phyloP scores from a whole-genome alignment of 2,329 filamentous ascomycete species.

The Chrysosporium queenslandicum region DNA sequence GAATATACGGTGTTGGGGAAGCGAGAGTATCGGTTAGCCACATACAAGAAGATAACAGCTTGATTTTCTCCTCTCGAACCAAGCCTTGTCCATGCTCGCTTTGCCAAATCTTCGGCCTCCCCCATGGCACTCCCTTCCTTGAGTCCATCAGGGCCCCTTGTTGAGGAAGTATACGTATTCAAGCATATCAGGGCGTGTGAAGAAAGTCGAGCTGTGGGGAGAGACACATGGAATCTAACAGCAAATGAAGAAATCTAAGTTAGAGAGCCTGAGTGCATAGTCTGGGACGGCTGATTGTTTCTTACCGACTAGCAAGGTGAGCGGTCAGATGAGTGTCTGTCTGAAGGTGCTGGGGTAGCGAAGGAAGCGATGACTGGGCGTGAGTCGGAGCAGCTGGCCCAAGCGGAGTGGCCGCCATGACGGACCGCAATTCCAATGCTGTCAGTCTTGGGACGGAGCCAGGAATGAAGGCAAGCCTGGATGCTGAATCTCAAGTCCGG shows the following conservation, averaged over 20 bases:
- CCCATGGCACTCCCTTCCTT: conserved; percentile 88
- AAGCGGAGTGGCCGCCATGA: conserved; percentile 34
- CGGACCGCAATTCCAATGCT: conserved; percentile 9
- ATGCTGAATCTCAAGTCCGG: not conserved
- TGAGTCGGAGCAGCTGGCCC: conserved; percentile 48
- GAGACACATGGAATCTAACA: conserved; percentile 83
- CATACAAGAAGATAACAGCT: conserved; percentile 83
- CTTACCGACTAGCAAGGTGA: conserved; percentile 43
- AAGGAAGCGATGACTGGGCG: conserved; percentile 72
- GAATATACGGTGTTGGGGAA: not conserved
- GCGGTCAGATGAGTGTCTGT: conserved; percentile 44
- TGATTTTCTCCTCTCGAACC: conserved; percentile 89
- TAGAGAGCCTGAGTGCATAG: not conserved
- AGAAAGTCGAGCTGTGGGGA: conserved; percentile 79
- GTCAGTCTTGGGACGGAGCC: not conserved
- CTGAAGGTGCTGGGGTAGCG: conserved; percentile 62
- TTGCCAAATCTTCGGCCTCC: conserved; percentile 83
- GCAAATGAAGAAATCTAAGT: conserved; percentile 40
- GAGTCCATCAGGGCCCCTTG: conserved; percentile 78
- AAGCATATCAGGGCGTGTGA: conserved; percentile 85
- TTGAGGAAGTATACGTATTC: conserved; percentile 87
- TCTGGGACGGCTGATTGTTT: not conserved
- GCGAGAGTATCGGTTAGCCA: conserved; percentile 19
- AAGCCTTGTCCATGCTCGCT: conserved; percentile 72
- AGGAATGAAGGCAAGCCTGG: not conserved